Conservation (phyloP, 1,284 basidiomycete genomes). For the Puccinia coronata region DNA sequence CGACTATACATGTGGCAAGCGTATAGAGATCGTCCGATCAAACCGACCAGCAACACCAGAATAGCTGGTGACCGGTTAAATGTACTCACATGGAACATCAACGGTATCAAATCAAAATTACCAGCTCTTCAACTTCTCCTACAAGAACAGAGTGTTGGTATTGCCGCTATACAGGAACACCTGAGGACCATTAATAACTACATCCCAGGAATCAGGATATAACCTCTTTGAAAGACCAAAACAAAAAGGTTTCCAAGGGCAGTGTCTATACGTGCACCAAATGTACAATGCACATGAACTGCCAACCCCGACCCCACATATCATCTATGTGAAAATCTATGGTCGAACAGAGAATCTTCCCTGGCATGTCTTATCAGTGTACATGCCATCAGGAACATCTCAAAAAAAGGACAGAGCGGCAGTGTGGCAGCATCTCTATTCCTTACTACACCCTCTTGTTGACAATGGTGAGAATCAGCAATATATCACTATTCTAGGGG, state of each 20-base stretch:
- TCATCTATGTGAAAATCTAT: not conserved
- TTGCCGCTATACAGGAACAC: not conserved
- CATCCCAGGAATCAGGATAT: not conserved
- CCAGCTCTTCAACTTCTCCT: not conserved
- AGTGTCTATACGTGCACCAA: constrained; percentile 12
- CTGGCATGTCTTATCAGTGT: not conserved
- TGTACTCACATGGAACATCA: constrained; percentile 5
- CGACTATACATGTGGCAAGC: not conserved
- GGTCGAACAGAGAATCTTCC: not conserved
- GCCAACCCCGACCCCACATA: not conserved
- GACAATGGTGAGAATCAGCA: not conserved
- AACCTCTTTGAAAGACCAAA: not conserved
- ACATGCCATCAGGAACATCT: not conserved
- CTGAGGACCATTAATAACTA: not conserved
- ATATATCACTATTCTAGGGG: not conserved
- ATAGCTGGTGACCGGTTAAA: not conserved
- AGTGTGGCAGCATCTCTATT: not conserved
- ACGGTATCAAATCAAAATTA: not conserved
- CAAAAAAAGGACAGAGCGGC: not conserved
- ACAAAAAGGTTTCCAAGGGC: not conserved
- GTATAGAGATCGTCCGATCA: not conserved
- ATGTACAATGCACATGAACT: not conserved
- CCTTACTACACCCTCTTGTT: not conserved
- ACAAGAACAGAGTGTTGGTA: not conserved
- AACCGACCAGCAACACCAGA: not conserved